Evolutionary conservation across 148 eudicot genomes (phyloP), one percentile per base, ranked within the genome.

Genomic region (Camellia lanceoleosa): DNA sequence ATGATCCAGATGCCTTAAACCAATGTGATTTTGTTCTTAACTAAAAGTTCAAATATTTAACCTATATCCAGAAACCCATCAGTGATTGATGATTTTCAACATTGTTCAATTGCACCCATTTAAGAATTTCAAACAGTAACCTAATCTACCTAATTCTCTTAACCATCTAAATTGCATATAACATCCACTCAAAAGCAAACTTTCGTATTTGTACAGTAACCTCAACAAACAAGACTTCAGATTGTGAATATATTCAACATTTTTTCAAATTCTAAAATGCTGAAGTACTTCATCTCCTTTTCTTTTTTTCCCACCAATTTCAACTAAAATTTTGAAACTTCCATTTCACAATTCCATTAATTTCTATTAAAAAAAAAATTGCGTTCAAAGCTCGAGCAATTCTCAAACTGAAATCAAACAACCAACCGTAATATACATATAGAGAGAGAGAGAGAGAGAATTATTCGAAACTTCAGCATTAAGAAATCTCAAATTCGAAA

Each of bases 401-500:
- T 5, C 6, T 41, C 19, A 4, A 56, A 38, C 15, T 23, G 16
- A 58, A n/a, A 56, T 58, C 47, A 4, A 74, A 16, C 76, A 41
- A 43, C 38, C 23, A 23, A 42, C 23, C 65, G 7, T 16, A 23
- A 23, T 23, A 23, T 23, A n/a, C n/a, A n/a, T n/a, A n/a, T n/a
- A n/a, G 5, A 44, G 44, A 69, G 15, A 30, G n/a, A 59, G 67
- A 46, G 38, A 62, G 63, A 59, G 14, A 74, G 58, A 62, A 9
- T 63, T 52, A 84, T 68, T 47, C 81, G 42, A 72, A 80, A 72
- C 83, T 71, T 80, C 5, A 2, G 69, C 16, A 18, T 20, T 23
- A 84, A 84, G 83, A 62, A 84, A 84, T 77, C 68, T 65, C 69
- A 80, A 69, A 84, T 76, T 66, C 42, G 14, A 67, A 16, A 68